A percentile compares a stretch with the other conserved stretches of the same genome.
Evolutionary conservation across 2,329 filamentous ascomycete genomes (phyloP).

Genomic region (Dactylellina leptospora): DNA sequence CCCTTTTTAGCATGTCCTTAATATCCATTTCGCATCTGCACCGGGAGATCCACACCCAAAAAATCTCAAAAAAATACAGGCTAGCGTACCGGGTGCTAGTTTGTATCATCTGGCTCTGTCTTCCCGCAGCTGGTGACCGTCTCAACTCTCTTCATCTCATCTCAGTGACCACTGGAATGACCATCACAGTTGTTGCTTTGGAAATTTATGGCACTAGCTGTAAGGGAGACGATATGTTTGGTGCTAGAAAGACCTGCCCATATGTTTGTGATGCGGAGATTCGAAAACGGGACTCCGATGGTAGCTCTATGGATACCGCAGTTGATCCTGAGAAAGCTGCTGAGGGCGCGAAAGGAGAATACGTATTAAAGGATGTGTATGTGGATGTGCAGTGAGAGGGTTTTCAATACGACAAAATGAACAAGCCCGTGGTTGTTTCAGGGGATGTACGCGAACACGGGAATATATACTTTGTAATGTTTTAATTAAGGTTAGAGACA

Average conservation of each 20-base stretch:
- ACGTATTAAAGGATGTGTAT: conserved; percentile 36
- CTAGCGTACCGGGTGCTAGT: conserved; percentile 65
- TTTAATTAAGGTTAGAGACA: too few species aligned
- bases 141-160: conserved; percentile 65
- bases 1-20: conserved; percentile 47
- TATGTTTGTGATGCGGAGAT: conserved; percentile 59
- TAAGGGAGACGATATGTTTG: conserved; percentile 63
- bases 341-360: conserved; percentile 19
- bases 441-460: too few species aligned
- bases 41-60: conserved; percentile 64
- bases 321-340: conserved; percentile 34
- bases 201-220: conserved; percentile 66
- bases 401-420: too few species aligned
- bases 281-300: conserved; percentile 20
- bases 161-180: conserved; percentile 62
- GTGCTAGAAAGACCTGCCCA: conserved; percentile 59
- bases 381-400: conserved; percentile 40
- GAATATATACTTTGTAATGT: too few species aligned
- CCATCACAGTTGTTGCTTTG: conserved; percentile 63
- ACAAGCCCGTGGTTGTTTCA: too few species aligned
- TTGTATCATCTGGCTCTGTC: conserved; percentile 66
- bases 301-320: conserved; percentile 17
- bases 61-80: conserved; percentile 65
- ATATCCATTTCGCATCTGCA: conserved; percentile 69
- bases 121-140: conserved; percentile 64